Conservation (phyloP, 208 protist genomes). For the Acanthamoeba healyi region DNA sequence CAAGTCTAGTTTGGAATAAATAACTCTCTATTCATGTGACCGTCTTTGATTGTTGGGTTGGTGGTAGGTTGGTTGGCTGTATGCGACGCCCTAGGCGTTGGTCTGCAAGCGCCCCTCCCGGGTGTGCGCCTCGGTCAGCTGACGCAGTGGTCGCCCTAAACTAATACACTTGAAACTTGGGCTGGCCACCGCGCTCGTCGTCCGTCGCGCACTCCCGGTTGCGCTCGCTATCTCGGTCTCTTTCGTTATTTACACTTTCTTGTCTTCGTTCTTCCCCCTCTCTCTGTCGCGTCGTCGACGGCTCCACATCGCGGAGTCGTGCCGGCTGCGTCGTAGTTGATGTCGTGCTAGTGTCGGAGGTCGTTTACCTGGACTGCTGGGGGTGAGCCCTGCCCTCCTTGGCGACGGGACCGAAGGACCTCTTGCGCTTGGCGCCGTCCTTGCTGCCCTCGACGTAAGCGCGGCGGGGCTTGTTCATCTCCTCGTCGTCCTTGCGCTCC, state of each 20-base stretch:
- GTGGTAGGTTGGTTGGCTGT: not conserved
- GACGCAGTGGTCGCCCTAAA: too few species aligned
- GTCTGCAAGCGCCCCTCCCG: too few species aligned
- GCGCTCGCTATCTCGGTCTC: not conserved
- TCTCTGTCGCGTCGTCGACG: not conserved
- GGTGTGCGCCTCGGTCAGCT: too few species aligned
- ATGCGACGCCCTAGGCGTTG: too few species aligned
- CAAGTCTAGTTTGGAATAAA: too few species aligned
- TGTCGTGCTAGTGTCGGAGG: not conserved
- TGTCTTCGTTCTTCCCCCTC: not conserved
- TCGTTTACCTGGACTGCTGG: not conserved
- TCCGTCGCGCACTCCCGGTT: too few species aligned
- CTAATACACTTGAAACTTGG: not conserved
- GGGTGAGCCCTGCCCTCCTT: constrained; percentile 19
- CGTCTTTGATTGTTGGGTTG: too few species aligned
- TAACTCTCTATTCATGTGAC: not conserved
- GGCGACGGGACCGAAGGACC: not conserved
- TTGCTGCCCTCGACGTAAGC: constrained; percentile 29
- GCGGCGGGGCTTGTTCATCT: constrained; percentile 68
- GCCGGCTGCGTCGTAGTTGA: not conserved
- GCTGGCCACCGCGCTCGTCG: not conserved
- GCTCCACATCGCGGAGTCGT: not conserved
- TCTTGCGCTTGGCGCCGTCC: not conserved
- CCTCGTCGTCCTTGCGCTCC: constrained; percentile 34
- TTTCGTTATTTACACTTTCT: not conserved